Percentiles rank a stretch among this genome's conserved stretches.
Conservation (phyloP, 352 stramenopile genomes). For the Phytophthora syringae region DNA sequence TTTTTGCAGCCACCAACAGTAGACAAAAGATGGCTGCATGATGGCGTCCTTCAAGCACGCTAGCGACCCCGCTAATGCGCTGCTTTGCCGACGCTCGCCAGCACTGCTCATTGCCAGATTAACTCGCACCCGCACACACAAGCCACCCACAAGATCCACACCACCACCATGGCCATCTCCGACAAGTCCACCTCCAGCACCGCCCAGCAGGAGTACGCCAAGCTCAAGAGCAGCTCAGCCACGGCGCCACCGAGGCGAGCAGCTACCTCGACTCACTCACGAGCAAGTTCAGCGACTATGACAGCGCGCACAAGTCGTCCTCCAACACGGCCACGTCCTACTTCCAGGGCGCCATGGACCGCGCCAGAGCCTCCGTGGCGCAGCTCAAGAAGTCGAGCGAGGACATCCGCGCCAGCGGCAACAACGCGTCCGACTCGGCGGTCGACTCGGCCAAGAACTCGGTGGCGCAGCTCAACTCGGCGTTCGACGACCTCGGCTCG, state of each 20-base stretch:
- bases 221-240: conserved; percentile 47
- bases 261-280: conserved; percentile 50
- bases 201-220: conserved; percentile 40
- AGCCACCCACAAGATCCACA: neutral
- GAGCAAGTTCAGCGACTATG: conserved; percentile 47
- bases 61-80: no score
- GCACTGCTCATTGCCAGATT: conserved; percentile 19
- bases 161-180: conserved; percentile 31
- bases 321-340: conserved; percentile 43
- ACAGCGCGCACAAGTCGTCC: conserved; percentile 46
- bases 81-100: neutral
- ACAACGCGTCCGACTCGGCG: no score
- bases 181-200: conserved; percentile 23
- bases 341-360: conserved; percentile 48
- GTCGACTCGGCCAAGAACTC: conserved; percentile 35
- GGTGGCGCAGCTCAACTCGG: conserved; percentile 37
- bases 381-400: conserved; percentile 33
- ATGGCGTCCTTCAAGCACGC: conserved; percentile 11
- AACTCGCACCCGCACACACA: conserved; percentile 13
- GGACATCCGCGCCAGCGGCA: conserved; percentile 19
- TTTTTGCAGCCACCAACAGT: conserved; percentile 20
- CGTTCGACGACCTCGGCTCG: conserved; percentile 34
- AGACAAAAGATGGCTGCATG: no score
- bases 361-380: conserved; percentile 23
- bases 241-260: conserved; percentile 31